Evolutionary conservation across 352 stramenopile species (phyloP), one percentile per base, ranked within the genome.

Genomic region (Phytopythium helicoides): DNA sequence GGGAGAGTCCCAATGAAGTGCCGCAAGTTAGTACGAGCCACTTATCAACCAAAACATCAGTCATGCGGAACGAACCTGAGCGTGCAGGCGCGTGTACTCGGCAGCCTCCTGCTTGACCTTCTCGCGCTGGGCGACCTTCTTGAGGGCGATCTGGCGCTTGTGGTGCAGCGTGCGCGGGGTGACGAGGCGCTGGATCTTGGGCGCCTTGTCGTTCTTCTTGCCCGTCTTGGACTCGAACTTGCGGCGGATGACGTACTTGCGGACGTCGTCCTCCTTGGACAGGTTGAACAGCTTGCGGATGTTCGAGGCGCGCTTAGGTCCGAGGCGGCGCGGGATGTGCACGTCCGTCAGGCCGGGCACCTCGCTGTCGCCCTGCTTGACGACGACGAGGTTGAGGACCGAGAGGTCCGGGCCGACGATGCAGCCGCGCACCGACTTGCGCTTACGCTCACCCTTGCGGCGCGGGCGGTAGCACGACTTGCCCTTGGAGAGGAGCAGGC

Each of bases 211-310:
- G 54, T 98, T 87, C 68, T 94, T 97, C 86, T 98, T 98, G 68
- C 97, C 97, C 52, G 96, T 99, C 87, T 99, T 99, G 71, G 97
- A 98, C 46, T 97, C 97, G 79, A 99, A 99, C 66, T 96, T 98
- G 74, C 97, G 96, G 58, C 86, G 80, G 68, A 99, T 99, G 34
- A 99, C 97, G 77, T 98, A 99, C 86, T 99, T 99, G 58, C 93
- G 86, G 34, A 99, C 96, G 85, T 99, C 97, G 74, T 99, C 97
- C 48, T 99, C 96, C 91, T 99, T 99, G 75, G 84, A 94, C 66
- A 99, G 87, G 90, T 99, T 99, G 88, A 99, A 99, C 60, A 99
- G 79, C 86, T 99, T 99, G 73, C 97, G 97, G 82, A 99, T 99
- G 80, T 99, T 99, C 80, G 96, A 98, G 58, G 97, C 97, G 71